These are phyloP conservation scores for Phytopythium mirpurense DNA, from an alignment of 352 stramenopile species.

Conservation along the genomic window DNA sequence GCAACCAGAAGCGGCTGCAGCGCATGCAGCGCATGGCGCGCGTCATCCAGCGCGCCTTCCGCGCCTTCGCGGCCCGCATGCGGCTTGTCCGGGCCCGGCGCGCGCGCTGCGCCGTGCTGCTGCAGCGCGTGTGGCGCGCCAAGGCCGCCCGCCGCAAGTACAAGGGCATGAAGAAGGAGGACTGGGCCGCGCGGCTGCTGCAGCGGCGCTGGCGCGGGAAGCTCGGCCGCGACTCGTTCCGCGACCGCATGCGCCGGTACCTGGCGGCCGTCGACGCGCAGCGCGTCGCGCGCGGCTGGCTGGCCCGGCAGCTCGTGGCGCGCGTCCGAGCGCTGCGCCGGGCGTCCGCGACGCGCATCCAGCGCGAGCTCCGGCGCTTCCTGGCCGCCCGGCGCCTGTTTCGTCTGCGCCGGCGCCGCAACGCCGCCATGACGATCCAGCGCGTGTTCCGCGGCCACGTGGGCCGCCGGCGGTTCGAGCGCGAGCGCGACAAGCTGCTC, in stretches of 20 bases:
- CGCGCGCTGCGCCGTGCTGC: slow-evolving; percentile 64
- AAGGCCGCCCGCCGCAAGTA: slow-evolving; percentile 72
- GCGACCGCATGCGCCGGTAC: slow-evolving; percentile 68
- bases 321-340: slow-evolving; percentile 46
- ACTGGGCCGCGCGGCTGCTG: slow-evolving; percentile 89
- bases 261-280: slow-evolving; percentile 83
- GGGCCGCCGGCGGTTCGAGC: slow-evolving; percentile 64
- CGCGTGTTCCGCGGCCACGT: slow-evolving; percentile 86
- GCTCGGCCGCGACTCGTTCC: slow-evolving; percentile 73
- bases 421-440: slow-evolving; percentile 80
- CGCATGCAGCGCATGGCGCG: slow-evolving; percentile 78
- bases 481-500: slow-evolving; percentile 93
- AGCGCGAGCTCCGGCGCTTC: slow-evolving; percentile 71
- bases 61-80: slow-evolving; percentile 84
- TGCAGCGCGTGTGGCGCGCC: slow-evolving; percentile 89
- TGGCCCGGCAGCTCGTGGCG: slow-evolving; percentile 54
- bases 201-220: slow-evolving; percentile 91
- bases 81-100: slow-evolving; percentile 71
- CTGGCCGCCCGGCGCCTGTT: slow-evolving; percentile 49
- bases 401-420: slow-evolving; percentile 35
- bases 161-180: slow-evolving; percentile 72
- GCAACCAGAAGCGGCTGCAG: slow-evolving; percentile 91
- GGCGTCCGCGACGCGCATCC: slow-evolving; percentile 63
- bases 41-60: slow-evolving; percentile 89
- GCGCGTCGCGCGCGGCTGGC: slow-evolving; percentile 76